Conservation (phyloP, 768 basidiomycete species). For the Rhodotorula graminis region DNA sequence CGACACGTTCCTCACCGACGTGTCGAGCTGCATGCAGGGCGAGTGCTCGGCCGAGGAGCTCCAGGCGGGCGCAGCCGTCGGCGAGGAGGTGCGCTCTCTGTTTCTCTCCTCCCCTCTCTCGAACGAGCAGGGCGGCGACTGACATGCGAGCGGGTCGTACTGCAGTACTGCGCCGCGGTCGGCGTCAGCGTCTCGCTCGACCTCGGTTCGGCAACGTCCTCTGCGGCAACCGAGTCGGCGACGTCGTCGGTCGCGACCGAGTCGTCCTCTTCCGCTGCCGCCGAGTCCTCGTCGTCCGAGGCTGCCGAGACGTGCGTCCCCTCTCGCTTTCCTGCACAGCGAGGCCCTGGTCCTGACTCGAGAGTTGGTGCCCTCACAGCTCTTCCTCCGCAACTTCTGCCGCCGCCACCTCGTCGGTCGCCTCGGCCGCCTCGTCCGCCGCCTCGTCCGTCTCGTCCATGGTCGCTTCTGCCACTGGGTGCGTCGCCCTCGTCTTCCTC, state of each 20-base stretch:
- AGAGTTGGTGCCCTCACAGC: not conserved
- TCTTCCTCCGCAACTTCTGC: not conserved
- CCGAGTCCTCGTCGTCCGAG: not conserved
- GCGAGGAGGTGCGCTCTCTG: constrained; percentile 15
- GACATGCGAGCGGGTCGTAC: not conserved
- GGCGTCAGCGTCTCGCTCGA: constrained; percentile 15
- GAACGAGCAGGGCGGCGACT: not conserved
- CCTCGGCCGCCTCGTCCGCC: not conserved
- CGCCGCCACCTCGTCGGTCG: not conserved
- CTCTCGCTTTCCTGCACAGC: not conserved
- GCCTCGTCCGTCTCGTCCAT: too few species aligned
- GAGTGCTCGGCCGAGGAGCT: not conserved
- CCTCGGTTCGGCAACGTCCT: constrained; percentile 2
- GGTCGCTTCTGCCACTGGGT: not conserved
- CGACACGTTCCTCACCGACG: constrained; percentile 14
- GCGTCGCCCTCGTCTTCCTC: not conserved
- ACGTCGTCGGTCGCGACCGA: not conserved
- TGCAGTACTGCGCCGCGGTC: constrained; percentile 18
- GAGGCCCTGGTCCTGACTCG: not conserved
- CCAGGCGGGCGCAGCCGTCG: constrained; percentile 7
- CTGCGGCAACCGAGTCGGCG: not conserved
- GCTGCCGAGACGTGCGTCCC: not conserved
- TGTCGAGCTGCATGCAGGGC: constrained; percentile 13
- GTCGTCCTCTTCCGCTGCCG: not conserved
- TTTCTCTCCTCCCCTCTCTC: not conserved